These are phyloP conservation scores for Boechera retrofracta DNA, from an alignment of 345 rosid species.

Conservation along the genomic window DNA sequence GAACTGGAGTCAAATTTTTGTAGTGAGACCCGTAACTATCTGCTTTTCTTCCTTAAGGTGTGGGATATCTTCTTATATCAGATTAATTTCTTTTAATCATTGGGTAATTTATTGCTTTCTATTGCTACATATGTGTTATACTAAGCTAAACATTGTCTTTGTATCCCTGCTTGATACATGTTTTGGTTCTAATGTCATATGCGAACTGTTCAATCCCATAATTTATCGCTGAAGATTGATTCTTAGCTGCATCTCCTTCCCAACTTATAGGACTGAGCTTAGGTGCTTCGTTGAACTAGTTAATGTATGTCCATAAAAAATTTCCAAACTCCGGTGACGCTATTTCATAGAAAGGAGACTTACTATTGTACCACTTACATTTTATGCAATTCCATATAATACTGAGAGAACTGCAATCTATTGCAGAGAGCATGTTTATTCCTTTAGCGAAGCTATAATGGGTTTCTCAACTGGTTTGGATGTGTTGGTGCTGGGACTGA, in stretches of 20 bases:
- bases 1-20: constrained; percentile 54
- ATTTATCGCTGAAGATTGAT: constrained; percentile 27
- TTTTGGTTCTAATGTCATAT: constrained; percentile 26
- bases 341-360: neutral
- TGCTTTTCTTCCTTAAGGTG: constrained; percentile 73
- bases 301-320: constrained; percentile 26
- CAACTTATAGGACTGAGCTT: constrained; percentile 27
- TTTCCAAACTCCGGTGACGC: constrained; percentile 3
- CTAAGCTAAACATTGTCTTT: constrained; percentile 18
- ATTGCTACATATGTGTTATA: constrained; percentile 19
- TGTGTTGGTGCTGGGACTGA: constrained; percentile 65
- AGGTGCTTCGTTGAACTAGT: constrained; percentile 29
- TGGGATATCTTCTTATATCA: constrained; percentile 37
- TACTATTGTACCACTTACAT: constrained; percentile 24
- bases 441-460: constrained; percentile 53
- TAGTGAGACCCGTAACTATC: constrained; percentile 64
- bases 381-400: constrained; percentile 31
- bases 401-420: constrained; percentile 35
- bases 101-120: constrained; percentile 21
- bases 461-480: constrained; percentile 59
- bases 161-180: constrained; percentile 34
- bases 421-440: constrained; percentile 76
- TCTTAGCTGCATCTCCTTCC: constrained; percentile 29
- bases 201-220: constrained; percentile 16
- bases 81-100: constrained; percentile 17